Evolutionary conservation across 2,329 filamentous ascomycete species (phyloP).

Genomic region (Ophidiomyces ophidiicola): DNA sequence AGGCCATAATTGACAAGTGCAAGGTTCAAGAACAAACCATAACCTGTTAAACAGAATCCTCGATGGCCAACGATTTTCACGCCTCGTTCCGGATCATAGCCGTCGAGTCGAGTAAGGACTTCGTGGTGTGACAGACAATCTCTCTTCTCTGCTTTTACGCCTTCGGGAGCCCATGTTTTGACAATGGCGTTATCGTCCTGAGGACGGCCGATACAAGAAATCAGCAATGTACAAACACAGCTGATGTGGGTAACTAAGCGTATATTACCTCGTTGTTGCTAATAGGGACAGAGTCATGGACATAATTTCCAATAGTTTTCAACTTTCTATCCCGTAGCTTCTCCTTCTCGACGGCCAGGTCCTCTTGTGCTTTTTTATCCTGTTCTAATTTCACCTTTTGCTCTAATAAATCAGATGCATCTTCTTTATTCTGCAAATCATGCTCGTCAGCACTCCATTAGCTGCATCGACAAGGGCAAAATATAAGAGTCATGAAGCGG

Average conservation of each 20-base stretch:
- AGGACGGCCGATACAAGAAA: neutral
- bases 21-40: conserved; percentile 83
- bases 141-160: conserved; percentile 60
- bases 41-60: conserved; percentile 82
- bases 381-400: conserved; percentile 67
- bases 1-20: conserved; percentile 91
- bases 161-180: conserved; percentile 69
- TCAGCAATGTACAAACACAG: neutral
- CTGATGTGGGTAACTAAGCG: neutral
- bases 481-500: neutral
- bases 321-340: conserved; percentile 61
- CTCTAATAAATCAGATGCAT: conserved; percentile 65
- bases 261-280: conserved; percentile 60
- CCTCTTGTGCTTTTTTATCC: conserved; percentile 68
- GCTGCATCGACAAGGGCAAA: neutral
- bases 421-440: conserved; percentile 58
- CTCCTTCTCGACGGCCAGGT: conserved; percentile 64
- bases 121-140: conserved; percentile 84
- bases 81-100: conserved; percentile 84
- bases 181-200: conserved; percentile 68
- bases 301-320: conserved; percentile 77
- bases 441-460: neutral
- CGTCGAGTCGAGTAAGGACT: conserved; percentile 73
- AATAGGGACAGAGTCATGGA: conserved; percentile 75
- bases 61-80: conserved; percentile 90